These are phyloP conservation scores for Pholiota adiposa DNA, from an alignment of 1,284 basidiomycete species.

Conservation along the genomic window DNA sequence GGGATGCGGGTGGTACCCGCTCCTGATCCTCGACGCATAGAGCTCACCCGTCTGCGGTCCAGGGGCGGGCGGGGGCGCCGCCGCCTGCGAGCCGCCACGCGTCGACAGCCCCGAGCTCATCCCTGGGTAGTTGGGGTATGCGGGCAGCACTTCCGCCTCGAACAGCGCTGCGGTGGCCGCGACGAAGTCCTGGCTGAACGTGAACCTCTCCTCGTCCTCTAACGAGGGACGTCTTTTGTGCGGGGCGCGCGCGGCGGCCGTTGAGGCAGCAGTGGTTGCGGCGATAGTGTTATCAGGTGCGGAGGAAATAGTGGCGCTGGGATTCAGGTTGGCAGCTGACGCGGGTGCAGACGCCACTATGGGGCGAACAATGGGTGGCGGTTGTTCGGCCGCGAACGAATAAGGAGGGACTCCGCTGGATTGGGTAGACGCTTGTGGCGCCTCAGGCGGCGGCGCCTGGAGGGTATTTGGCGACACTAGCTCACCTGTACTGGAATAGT, in stretches of 20 bases:
- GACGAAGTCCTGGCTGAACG: constrained; percentile 36
- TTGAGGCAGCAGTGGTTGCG: neutral
- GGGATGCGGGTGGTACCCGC: neutral
- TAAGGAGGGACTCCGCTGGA: neutral
- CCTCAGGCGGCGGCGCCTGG: neutral
- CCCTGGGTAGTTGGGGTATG: constrained; percentile 33
- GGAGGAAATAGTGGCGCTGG: neutral
- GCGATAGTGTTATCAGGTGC: neutral
- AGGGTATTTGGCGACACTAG: neutral
- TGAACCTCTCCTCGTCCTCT: constrained; percentile 37
- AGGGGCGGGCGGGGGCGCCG: constrained; percentile 17
- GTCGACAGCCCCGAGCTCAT: constrained; percentile 21
- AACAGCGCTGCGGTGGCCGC: constrained; percentile 36
- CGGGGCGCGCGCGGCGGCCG: neutral
- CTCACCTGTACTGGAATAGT: constrained; percentile 6
- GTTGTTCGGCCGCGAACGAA: neutral
- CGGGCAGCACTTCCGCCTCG: constrained; percentile 34
- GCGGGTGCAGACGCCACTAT: neutral
- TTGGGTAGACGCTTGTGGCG: neutral
- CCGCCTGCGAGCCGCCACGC: constrained; percentile 19
- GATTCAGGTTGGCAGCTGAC: neutral
- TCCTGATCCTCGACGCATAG: constrained; percentile 21
- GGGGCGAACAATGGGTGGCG: neutral
- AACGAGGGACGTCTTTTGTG: constrained; percentile 8
- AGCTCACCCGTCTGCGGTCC: constrained; percentile 23